Evolutionary conservation across 139 green algal genomes (phyloP), one percentile per base, ranked within the genome.

Genomic region (Coelastrella sp.): DNA sequence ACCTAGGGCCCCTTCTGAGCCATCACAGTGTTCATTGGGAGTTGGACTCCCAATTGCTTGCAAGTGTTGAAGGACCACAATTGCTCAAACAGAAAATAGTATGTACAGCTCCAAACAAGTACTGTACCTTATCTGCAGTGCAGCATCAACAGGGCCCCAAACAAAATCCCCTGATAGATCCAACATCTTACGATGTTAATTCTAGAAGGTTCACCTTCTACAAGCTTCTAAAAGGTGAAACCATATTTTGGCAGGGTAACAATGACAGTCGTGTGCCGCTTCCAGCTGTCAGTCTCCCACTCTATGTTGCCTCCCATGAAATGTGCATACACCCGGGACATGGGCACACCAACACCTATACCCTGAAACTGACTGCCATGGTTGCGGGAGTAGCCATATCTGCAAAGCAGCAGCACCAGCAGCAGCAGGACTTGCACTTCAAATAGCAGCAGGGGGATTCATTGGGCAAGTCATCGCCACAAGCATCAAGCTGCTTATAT

Each of bases 381-480:
- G 73, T 88, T 89, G 49, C 90, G 84, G 4, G 91, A 94, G 85
- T 94, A 94, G 24, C 80, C 85, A 70, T 94, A 94, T 25, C 89
- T 82, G 88, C 80, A 81, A 83, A 22, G 74, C 17, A 58, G 63
- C 78, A 84, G 78, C 78, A 68, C 49, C 10, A 58, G 78, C 49
- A 60, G 76, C 76, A 59, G 73, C 24, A 27, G 24, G 66, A 19
- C 17, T 75, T 4, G 66, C 35, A 49, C 35, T 49, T 49, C 3
- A 49, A 5, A 3, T 15, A 70, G 3, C 61, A 15, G 61, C 61
- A 70, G 19, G 17, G 7, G 4, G 6, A n/a, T 7, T 70, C 35
- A 49, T 49, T 3, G 35, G 35, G 35, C 35, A 49, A 49, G 3
- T 49, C 35, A 49, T 49, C 35, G 35, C 35, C 35, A 49, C 35